Percentiles rank a stretch among this genome's conserved stretches.
These are phyloP conservation scores for Populus hybrid DNA, from an alignment of 441 rosid genomes.

Conservation along the genomic window DNA sequence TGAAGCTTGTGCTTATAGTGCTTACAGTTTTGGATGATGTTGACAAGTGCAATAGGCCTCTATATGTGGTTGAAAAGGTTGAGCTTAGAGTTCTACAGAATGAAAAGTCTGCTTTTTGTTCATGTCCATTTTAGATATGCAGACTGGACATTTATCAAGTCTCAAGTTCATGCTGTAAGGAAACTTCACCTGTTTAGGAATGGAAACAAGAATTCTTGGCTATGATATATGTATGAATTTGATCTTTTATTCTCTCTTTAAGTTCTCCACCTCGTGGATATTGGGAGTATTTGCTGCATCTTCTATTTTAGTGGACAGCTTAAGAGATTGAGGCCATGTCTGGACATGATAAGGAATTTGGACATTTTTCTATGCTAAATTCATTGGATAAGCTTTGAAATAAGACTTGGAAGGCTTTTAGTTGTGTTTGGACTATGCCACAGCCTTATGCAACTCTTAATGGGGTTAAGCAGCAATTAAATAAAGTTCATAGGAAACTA, in stretches of 20 bases:
- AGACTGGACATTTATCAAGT: slow-evolving; percentile 30
- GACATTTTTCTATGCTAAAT: slow-evolving; percentile 26
- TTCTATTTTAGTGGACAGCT: slow-evolving; percentile 26
- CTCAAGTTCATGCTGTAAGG: slow-evolving; percentile 42
- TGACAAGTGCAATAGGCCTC: slow-evolving; percentile 34
- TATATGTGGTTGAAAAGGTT: slow-evolving; percentile 30
- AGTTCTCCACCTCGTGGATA: slow-evolving; percentile 34
- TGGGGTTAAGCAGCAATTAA: slow-evolving; percentile 19
- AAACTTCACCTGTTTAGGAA: slow-evolving; percentile 31
- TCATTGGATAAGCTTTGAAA: slow-evolving; percentile 22
- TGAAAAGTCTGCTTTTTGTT: slow-evolving; percentile 28
- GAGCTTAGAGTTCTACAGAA: slow-evolving; percentile 20
- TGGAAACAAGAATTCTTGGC: slow-evolving; percentile 36
- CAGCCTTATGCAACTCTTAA: background rate
- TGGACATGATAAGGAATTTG: slow-evolving; percentile 24
- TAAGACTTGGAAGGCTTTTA: slow-evolving; percentile 24
- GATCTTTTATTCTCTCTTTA: slow-evolving; percentile 32
- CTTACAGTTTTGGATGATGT: slow-evolving; percentile 33
- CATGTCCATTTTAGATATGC: slow-evolving; percentile 24
- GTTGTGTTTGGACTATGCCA: slow-evolving; percentile 12
- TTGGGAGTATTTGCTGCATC: slow-evolving; percentile 32
- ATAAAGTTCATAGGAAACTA: slow-evolving; percentile 22
- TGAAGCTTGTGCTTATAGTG: slow-evolving; percentile 42
- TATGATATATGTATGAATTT: slow-evolving; percentile 44
- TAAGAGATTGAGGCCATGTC: slow-evolving; percentile 28